A percentile compares a stretch with the other conserved stretches of the same genome.
Conservation (phyloP, 2,329 filamentous ascomycete species). For the Alternaria conjuncta region DNA sequence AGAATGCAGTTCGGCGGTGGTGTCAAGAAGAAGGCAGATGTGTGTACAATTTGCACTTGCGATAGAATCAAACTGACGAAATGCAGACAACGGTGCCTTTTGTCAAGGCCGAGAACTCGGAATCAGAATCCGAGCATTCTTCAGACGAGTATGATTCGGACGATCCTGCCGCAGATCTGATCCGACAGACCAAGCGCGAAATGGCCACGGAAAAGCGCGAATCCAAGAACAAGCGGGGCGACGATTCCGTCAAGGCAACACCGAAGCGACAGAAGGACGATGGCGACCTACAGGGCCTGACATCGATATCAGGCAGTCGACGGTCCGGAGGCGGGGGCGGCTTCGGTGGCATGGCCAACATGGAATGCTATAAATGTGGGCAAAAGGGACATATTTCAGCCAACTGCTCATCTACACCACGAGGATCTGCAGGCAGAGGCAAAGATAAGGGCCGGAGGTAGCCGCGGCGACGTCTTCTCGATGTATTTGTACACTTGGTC, state of each 20-base stretch:
- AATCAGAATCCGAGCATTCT: conserved; percentile 35
- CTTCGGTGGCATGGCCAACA: conserved; percentile 37
- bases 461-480: neutral
- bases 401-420: conserved; percentile 55
- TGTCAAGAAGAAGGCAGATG: conserved; percentile 41
- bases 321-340: conserved; percentile 20
- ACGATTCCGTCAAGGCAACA: conserved; percentile 57
- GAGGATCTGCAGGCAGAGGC: conserved; percentile 35
- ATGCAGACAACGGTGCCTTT: conserved; percentile 28
- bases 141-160: conserved; percentile 53
- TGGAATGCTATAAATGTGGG: conserved; percentile 68
- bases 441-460: conserved; percentile 33
- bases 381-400: conserved; percentile 65
- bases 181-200: conserved; percentile 54
- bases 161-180: conserved; percentile 52
- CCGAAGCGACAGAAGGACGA: conserved; percentile 70
- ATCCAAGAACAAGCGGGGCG: conserved; percentile 55
- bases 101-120: conserved; percentile 30
- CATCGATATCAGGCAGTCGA: conserved; percentile 64
- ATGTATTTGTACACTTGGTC: conserved; percentile 8
- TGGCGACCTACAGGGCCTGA: conserved; percentile 65
- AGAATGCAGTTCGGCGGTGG: conserved; percentile 61
- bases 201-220: conserved; percentile 52
- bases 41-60: neutral
- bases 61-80: conserved; percentile 14